These are phyloP conservation scores for Sugiyamaella smithiae DNA, from an alignment of 805 yeast species.

Conservation along the genomic window DNA sequence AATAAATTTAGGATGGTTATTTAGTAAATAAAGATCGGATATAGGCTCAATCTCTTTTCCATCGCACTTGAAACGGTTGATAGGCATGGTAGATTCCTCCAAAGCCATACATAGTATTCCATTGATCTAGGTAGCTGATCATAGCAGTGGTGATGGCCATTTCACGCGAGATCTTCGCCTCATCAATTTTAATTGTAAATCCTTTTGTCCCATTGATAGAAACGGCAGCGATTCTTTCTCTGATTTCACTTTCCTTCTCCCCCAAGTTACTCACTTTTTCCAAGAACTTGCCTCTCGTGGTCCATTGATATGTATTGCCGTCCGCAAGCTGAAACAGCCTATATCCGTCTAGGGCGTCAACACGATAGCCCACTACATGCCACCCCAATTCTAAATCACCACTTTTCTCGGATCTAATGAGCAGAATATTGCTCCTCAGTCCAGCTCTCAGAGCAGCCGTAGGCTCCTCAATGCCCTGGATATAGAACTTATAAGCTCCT, in stretches of 20 bases:
- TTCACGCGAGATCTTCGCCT: slow-evolving; percentile 53
- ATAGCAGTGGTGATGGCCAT: slow-evolving; percentile 59
- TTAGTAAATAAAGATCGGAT: too few species aligned
- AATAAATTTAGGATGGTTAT: too few species aligned
- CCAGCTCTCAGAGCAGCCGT: slow-evolving; percentile 61
- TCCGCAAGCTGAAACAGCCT: slow-evolving; percentile 59
- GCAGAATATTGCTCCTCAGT: slow-evolving; percentile 54
- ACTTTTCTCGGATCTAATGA: slow-evolving; percentile 45
- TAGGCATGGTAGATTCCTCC: slow-evolving; percentile 65
- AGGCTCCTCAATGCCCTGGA: slow-evolving; percentile 53
- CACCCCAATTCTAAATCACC: slow-evolving; percentile 59
- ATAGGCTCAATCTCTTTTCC: slow-evolving; percentile 52
- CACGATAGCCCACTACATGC: slow-evolving; percentile 58
- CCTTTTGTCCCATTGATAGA: slow-evolving; percentile 52
- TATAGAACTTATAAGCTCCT: slow-evolving; percentile 61
- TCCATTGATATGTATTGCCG: slow-evolving; percentile 65
- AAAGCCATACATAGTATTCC: slow-evolving; percentile 59
- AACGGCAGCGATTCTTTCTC: slow-evolving; percentile 62
- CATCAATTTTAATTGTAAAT: slow-evolving; percentile 55
- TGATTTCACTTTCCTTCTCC: slow-evolving; percentile 60
- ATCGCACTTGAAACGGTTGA: slow-evolving; percentile 48
- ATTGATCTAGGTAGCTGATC: slow-evolving; percentile 61
- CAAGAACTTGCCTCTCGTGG: slow-evolving; percentile 54
- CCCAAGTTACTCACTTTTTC: slow-evolving; percentile 59
- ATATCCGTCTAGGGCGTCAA: slow-evolving; percentile 60